Conservation (phyloP, 2,329 filamentous ascomycete species). For the Colletotrichum theobromicola region DNA sequence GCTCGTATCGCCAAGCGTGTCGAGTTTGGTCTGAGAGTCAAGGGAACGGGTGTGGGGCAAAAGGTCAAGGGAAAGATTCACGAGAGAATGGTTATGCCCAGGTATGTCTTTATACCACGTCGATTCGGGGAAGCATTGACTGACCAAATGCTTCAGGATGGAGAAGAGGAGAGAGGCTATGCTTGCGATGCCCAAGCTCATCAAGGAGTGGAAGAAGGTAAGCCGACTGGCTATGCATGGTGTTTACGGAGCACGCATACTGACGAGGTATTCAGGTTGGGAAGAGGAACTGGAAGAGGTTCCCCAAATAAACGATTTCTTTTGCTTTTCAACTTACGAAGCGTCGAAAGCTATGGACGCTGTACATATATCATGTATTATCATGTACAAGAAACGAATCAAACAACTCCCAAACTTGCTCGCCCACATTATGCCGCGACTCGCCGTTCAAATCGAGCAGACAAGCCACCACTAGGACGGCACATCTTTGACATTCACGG, state of each 20-base stretch:
- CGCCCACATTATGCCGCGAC: background rate
- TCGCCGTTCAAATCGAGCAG: background rate
- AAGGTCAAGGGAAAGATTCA: slow-evolving; percentile 94
- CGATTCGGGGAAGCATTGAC: slow-evolving; percentile 12
- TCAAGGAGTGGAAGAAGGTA: slow-evolving; percentile 93
- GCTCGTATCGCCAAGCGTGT: slow-evolving; percentile 73
- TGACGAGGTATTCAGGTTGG: slow-evolving; percentile 52
- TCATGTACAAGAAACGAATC: slow-evolving; percentile 22
- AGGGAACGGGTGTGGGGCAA: slow-evolving; percentile 92
- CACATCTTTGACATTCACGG: background rate
- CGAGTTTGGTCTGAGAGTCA: slow-evolving; percentile 82
- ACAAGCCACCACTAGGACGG: background rate
- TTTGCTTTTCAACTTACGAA: background rate
- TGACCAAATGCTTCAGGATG: slow-evolving; percentile 61
- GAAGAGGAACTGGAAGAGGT: slow-evolving; percentile 61
- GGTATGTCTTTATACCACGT: slow-evolving; percentile 48
- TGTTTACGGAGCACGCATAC: slow-evolving; percentile 23
- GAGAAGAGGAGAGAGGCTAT: slow-evolving; percentile 91
- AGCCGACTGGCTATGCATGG: slow-evolving; percentile 33
- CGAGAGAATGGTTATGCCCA: slow-evolving; percentile 83
- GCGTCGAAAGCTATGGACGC: background rate
- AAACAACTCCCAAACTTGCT: background rate
- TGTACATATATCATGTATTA: slow-evolving; percentile 24
- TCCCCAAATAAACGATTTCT: slow-evolving; percentile 53
- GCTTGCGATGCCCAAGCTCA: slow-evolving; percentile 91